A percentile compares a stretch with the other conserved stretches of the same genome.
Conservation (phyloP, 202 grass and related monocot species). For the Zizania palustris region DNA sequence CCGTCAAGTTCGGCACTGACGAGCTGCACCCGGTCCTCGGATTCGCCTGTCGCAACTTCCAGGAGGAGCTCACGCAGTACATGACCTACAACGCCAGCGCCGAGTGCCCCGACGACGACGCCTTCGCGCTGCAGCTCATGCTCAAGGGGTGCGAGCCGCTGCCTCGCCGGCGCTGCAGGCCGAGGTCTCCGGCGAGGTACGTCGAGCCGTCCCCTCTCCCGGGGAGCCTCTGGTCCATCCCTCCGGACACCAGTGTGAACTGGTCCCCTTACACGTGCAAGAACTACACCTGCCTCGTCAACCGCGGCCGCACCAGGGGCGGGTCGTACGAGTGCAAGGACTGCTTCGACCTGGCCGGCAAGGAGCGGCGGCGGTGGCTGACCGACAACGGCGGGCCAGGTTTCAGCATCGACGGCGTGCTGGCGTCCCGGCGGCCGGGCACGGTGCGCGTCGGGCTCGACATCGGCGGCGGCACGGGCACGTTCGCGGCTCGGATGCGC, state of each 20-base stretch:
- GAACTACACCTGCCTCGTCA: constrained; percentile 87
- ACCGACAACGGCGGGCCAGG: constrained; percentile 48
- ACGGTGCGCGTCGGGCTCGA: constrained; percentile 80
- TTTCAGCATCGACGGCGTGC: constrained; percentile 70
- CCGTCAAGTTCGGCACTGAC: constrained; percentile 68
- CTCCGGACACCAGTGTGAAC: constrained; percentile 61
- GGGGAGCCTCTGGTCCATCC: constrained; percentile 69
- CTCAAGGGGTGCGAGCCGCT: constrained; percentile 81
- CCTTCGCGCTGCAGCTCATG: constrained; percentile 59
- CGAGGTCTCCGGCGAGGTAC: constrained; percentile 56
- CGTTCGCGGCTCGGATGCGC: constrained; percentile 80
- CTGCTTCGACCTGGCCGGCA: constrained; percentile 79
- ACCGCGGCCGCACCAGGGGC: constrained; percentile 42
- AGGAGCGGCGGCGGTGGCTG: constrained; percentile 71
- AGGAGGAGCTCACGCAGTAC: constrained; percentile 67
- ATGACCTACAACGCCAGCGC: constrained; percentile 62
- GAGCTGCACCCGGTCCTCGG: constrained; percentile 81
- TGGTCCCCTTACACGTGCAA: constrained; percentile 86
- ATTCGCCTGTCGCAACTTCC: constrained; percentile 76
- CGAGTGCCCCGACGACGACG: constrained; percentile 77
- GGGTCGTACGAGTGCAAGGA: constrained; percentile 75
- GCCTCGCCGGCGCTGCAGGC: constrained; percentile 63
- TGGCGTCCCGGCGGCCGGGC: constrained; percentile 37
- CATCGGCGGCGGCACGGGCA: constrained; percentile 82
- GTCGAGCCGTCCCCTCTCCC: constrained; percentile 52